Base-by-base conservation (phyloP, 176 grass and related monocot species). In the Puya raimondii region DNA sequence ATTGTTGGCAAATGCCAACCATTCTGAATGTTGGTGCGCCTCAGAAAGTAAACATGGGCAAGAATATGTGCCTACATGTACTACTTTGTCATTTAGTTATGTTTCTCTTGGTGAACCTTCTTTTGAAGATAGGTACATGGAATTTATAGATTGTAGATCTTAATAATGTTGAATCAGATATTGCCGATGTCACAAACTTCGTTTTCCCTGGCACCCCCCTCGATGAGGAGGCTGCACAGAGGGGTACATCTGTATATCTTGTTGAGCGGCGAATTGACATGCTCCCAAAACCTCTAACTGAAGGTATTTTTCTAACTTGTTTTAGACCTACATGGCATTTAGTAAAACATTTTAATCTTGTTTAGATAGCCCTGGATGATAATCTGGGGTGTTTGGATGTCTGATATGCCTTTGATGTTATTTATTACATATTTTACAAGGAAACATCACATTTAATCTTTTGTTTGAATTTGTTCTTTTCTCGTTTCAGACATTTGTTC, bases 171-270 rank as follows among this genome's bases (percentile, higher is more conserved):
- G 76, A 16, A 89, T 20, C 71, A 97, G 93, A 97, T 86, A 97
- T 92, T 74, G 93, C 93, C 81, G 93, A 97, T 86, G 93, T 97
- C 48, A 97, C 93, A 42, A 97, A 97, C 69, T 97, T 92, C 83
- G 86, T 97, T 75, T 77, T 85, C 74, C 82, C 93, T 85, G 84
- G 86, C 61, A 97, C 89, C 42, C 89, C 93, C 63, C 93, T 97
- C 77, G 93, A 97, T 0, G 93, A 97, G 17, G 93, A 97, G 80
- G 93, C 93, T 23, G 47, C 89, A 20, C 86, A 92, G 71, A 83
- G 93, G 66, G 93, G 89, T 26, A 97, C 93, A 61, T 97, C 93
- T 79, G 88, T 92, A 81, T 97, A 97, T 81, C 93, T 97, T 92
- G 93, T 97, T 85, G 93, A 91, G n/a, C 84, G 88, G 47, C 78